Percentiles rank a stretch among this genome's conserved stretches.
phyloP scores from a whole-genome alignment of 306 rosid genomes.

The Lithocarpus polystachyus region DNA sequence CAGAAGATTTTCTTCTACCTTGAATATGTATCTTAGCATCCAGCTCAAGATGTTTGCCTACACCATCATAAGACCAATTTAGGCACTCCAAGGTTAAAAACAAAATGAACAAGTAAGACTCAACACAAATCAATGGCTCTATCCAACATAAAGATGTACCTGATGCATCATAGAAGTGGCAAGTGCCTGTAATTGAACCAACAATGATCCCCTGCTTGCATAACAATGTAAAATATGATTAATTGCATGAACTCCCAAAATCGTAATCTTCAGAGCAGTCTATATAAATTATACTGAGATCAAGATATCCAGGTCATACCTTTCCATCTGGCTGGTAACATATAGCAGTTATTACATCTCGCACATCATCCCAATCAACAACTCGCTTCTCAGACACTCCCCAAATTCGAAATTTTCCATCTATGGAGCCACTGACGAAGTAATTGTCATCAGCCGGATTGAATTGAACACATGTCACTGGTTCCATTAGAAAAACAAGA shows the following conservation, averaged over 20 bases:
- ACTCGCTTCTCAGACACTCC: conserved; percentile 67
- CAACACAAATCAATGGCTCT: background rate
- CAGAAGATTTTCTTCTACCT: conserved; percentile 58
- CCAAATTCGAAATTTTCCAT: conserved; percentile 93
- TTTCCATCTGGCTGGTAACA: conserved; percentile 75
- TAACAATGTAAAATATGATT: conserved; percentile 15
- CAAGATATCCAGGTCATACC: conserved; percentile 37
- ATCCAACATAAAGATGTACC: conserved; percentile 40
- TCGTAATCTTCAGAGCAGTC: background rate
- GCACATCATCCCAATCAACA: conserved; percentile 79
- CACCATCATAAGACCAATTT: conserved; percentile 29
- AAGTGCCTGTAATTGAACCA: conserved; percentile 71
- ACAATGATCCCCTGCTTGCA: conserved; percentile 68
- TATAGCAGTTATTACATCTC: conserved; percentile 79
- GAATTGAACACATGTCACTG: conserved; percentile 91
- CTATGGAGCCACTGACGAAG: conserved; percentile 89
- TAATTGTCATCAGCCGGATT: conserved; percentile 67
- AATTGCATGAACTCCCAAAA: conserved; percentile 1
- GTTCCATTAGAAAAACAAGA: conserved; percentile 21
- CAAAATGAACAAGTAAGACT: background rate
- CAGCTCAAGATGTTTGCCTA: conserved; percentile 55
- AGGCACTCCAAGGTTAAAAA: conserved; percentile 9
- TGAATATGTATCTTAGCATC: conserved; percentile 43
- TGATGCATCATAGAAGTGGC: conserved; percentile 65
- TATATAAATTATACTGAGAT: conserved; percentile 1